Conservation (phyloP, 345 rosid species). For the Rhodamnia rubescens region DNA sequence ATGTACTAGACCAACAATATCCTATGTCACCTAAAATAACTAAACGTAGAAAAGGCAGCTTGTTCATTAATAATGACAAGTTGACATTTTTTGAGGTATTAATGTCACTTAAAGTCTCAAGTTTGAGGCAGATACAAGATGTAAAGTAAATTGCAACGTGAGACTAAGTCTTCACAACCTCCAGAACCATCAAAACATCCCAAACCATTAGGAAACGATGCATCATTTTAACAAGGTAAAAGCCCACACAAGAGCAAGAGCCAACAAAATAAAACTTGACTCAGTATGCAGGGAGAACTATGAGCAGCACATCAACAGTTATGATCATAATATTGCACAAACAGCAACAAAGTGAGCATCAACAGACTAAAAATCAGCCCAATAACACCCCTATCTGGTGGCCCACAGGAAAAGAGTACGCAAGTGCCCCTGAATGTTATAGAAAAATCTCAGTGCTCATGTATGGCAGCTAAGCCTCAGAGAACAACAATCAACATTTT, state of each 20-base stretch:
- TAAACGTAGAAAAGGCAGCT: not conserved
- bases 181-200: not conserved
- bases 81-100: not conserved
- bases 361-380: not conserved
- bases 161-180: not conserved
- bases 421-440: not conserved
- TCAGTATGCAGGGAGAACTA: not conserved
- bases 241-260: not conserved
- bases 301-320: not conserved
- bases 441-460: not conserved
- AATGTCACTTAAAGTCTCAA: not conserved
- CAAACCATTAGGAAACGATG: not conserved
- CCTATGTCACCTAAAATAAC: not conserved
- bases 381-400: not conserved
- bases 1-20: not conserved
- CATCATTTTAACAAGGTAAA: not conserved
- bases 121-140: not conserved
- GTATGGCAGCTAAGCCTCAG: not conserved
- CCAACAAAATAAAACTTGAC: not conserved
- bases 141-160: not conserved
- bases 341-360: not conserved
- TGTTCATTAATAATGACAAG: not conserved
- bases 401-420: not conserved
- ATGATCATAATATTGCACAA: not conserved
- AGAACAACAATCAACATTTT: not conserved